A percentile compares a stretch with the other conserved stretches of the same genome.
phyloP scores from a whole-genome alignment of 1,139 yeast species.

The Taiozyma onychis region DNA sequence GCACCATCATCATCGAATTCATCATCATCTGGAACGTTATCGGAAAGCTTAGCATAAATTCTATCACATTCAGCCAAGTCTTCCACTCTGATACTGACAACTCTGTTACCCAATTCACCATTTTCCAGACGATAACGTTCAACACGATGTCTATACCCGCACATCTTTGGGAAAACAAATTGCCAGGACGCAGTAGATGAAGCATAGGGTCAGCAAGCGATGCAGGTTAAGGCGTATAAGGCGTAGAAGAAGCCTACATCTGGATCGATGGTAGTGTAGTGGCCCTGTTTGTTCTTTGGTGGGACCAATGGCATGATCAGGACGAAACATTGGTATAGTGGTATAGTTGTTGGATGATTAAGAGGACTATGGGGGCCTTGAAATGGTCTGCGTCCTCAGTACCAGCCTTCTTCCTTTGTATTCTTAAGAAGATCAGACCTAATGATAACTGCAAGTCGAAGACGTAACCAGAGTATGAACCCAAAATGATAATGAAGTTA shows the following conservation, averaged over 20 bases:
- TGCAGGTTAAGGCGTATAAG: conserved; percentile 22
- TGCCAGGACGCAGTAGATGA: conserved; percentile 34
- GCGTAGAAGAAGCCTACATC: conserved; percentile 33
- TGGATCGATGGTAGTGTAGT: conserved; percentile 31
- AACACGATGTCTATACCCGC: conserved; percentile 31
- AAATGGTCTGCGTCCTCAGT: conserved; percentile 28
- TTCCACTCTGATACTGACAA: conserved; percentile 30
- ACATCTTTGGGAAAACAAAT: conserved; percentile 31
- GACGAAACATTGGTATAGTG: conserved; percentile 32
- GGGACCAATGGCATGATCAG: conserved; percentile 38
- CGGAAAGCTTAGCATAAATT: neutral
- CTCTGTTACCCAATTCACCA: conserved; percentile 38
- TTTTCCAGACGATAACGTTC: conserved; percentile 29
- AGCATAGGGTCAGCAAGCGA: conserved; percentile 28
- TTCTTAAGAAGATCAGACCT: conserved; percentile 34
- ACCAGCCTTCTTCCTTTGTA: conserved; percentile 32
- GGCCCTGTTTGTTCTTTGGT: conserved; percentile 20
- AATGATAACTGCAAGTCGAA: conserved; percentile 33
- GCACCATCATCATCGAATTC: neutral
- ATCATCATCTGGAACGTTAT: neutral
- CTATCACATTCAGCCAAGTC: conserved; percentile 32
- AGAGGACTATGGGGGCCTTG: conserved; percentile 29
- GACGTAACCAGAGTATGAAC: conserved; percentile 31
- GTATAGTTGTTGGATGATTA: conserved; percentile 29
- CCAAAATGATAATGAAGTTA: conserved; percentile 33